Evolutionary conservation across 2,329 filamentous ascomycete species (phyloP), one percentile per base, ranked within the genome.

Genomic region (Grosmannia penicillata): DNA sequence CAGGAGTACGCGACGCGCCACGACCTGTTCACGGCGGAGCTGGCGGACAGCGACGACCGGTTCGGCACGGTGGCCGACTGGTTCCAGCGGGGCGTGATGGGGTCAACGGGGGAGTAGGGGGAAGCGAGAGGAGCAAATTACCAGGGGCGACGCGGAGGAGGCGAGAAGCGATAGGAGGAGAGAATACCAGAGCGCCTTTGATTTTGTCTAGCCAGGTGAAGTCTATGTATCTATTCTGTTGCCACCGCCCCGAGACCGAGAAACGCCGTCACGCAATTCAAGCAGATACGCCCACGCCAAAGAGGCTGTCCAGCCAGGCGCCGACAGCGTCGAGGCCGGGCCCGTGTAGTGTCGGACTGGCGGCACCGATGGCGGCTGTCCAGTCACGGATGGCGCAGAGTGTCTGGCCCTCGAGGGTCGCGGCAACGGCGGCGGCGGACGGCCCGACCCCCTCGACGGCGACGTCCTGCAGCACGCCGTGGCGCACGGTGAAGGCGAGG

Each of bases 1-100:
- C 74, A 84, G 38, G 89, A 95, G 58, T 82, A 82, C 36, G 82
- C 84, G 0, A 81, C 79, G 47, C 73, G 85, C 51, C 87, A 96
- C 60, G 89, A 95, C 49, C 60, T 96, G 50, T 98, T 98, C 62
- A 72, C 75, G 57, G 74, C 81, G 43, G 85, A 86, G 48, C 58
- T 98, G 46, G 75, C 75, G 51, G 61, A 78, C 46, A 84, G 82
- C 39, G 75, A 77, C 28, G 87, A 94, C 57, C 71, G 82, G 37
- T 95, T 96, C 56, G 82, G 75, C n/a, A 89, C 85, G 2, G 73
- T 96, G 40, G 84, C 85, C 43, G 85, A 94, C 53, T 98, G 91
- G 74, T 96, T 94, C 65, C 89, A 87, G 1, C 66, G 87, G 41
- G 89, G 91, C 1, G 86, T 96, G 4, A 93, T 96, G 86, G 72